These are phyloP conservation scores for Vinca major DNA, from an alignment of 305 asterid genomes.

Conservation along the genomic window DNA sequence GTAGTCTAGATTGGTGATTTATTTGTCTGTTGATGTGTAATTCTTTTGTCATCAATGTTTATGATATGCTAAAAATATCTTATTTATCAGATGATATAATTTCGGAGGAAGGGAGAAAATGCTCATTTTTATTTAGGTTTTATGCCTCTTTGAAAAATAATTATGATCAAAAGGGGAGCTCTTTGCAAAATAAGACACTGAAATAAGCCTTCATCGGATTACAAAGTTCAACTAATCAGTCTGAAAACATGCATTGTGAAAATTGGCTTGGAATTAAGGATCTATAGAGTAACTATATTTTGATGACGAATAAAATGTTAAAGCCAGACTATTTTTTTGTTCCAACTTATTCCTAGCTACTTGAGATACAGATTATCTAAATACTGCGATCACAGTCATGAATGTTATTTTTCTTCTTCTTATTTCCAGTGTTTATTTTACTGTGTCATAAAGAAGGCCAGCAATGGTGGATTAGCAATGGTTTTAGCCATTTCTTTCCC, in stretches of 20 bases:
- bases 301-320: neutral
- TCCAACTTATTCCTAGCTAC: neutral
- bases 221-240: neutral
- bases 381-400: neutral
- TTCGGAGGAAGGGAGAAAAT: neutral
- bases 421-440: neutral
- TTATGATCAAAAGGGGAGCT: neutral
- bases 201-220: neutral
- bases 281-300: neutral
- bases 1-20: neutral
- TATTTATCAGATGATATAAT: neutral
- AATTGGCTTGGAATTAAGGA: neutral
- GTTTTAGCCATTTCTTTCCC: neutral
- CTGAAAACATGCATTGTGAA: neutral
- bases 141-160: neutral
- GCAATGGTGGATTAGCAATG: neutral
- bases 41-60: neutral
- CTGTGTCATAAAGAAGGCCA: neutral
- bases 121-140: no score
- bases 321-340: neutral
- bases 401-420: neutral
- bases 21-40: neutral
- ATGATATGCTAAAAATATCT: neutral
- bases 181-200: neutral
- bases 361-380: neutral